Base-by-base conservation (phyloP, 129 eudicot genomes). In the Chrysanthemum makinoi region DNA sequence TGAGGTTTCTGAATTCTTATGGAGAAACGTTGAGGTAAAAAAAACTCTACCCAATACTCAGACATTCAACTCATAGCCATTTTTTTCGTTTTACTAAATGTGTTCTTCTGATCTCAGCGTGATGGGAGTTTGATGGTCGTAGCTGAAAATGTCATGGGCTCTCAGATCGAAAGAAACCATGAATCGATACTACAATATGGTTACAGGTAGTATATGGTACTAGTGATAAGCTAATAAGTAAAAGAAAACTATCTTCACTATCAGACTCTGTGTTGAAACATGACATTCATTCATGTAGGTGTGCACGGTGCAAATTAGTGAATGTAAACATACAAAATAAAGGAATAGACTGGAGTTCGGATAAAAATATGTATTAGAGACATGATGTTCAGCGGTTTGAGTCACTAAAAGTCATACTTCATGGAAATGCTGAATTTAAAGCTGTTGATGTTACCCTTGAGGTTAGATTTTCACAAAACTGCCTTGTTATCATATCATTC, bases 371-470 rank as follows among this genome's bases (percentile, higher is more conserved):
- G 47, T 94, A 87, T 79, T 94, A 97, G 99, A 94, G 87, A 83
- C 96, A 94, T 78, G 96, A 90, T 56, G 93, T 94, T 75, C 75
- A 80, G 78, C 90, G 96, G 58, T 54, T 72, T 72, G 96, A 94
- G 84, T 76, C 87, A 53, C 63, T 90, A 67, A 86, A 90, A 81
- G 85, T 94, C 72, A 73, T 83, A 65, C 85, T 94, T 70, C 97
- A 87, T 90, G 99, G 97, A 82, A 94, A 94, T 86, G 96, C 96
- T 56, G 99, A 94, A 83, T 94, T 94, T 84, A 97, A 94, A 76
- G 99, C 96, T 14, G 82, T 53, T 55, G 94, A 90, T 79, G 94
- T 94, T 63, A 81, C 69, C 48, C 60, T 94, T 26, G 84, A 94
- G 99, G 99, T 93, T 57, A 81, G 80, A 68, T 72, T 18, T 43